Evolutionary conservation across 2,329 filamentous ascomycete species (phyloP), one percentile per base, ranked within the genome.

Genomic region (Coleophoma cylindrospora): DNA sequence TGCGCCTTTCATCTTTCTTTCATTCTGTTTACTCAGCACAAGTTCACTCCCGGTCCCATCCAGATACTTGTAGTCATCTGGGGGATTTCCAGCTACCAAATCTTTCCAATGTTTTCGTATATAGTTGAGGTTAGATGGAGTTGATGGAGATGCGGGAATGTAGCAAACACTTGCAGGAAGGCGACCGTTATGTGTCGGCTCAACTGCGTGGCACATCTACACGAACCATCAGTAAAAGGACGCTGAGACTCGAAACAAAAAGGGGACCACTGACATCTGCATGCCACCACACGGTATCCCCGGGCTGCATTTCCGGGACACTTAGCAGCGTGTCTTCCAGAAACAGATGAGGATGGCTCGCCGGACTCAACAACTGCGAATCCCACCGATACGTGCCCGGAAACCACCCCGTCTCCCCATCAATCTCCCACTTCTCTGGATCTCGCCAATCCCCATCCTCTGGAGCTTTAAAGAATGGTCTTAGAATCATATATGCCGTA

Each of bases 221-320:
- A 12, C 2, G 22, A 15, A 12, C 12, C 4, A 17, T 17, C 15
- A 41, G 14, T 15, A 41, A 41, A 5, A 2, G 10, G 17, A 19
- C 22, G 7, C 6, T 17, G 6, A 19, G 13, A 19, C 21, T 5
- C 5, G 5, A 5, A 41, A 41, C 5, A 10, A 11, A 15, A 21
- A 21, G 12, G 12, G 15, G 38, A 10, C 17, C 5, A 58, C 67
- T 58, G 52, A 68, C 66, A 57, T 70, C 68, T 33, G 62, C 58
- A 44, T 68, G 68, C 68, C 67, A 70, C 60, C 65, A 72, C 34
- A 73, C 64, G 1, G 64, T 70, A 50, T 71, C 69, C 0, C 68
- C 69, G 0, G 68, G 61, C 11, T 61, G 52, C 45, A 71, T 66
- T 6, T 50, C 54, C 1, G 70, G 69, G 33, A 70, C 64, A 50